Evolutionary conservation across 176 grass and related monocot species (phyloP), one percentile per base, ranked within the genome.

Genomic region (Oryza meyeriana): DNA sequence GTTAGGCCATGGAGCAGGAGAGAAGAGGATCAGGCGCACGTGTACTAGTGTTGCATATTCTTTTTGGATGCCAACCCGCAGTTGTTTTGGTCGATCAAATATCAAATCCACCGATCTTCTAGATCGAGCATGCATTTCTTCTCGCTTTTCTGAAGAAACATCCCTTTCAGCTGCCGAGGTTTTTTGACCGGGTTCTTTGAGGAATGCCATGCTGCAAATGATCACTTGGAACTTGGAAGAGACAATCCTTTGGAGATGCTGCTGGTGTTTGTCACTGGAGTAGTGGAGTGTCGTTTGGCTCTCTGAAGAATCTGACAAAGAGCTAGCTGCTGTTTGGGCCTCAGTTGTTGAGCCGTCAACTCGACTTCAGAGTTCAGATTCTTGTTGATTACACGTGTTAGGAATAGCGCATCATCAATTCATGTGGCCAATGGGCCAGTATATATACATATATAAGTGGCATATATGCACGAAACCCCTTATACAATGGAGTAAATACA

Each of bases 1-100:
- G 81, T 85, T 89, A 76, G 87, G 87, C 55, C 36, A 80, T 69
- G 76, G 28, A 87, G 76, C 80, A 84, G 33, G 76, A 24, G 25
- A 2, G 32, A 2, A 14, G 12, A 79, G 16, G 66, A 59, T 59
- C 22, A 39, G 69, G 48, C 45, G 70, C 76, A 89, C 87, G 70
- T 89, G 70, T 30, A 31, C 10, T 25, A 30, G 4, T 65, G 69
- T 63, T 75, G 81, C 29, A 39, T 64, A 12, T 47, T 48, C 29
- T 68, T 62, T 38, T 3, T 3, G n/a, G 2, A 52, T 52, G 64
- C n/a, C 31, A 75, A 27, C 39, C 69, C 59, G 47, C 39, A 10
- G 42, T 30, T 52, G 11, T 2, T 55, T 64, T 64, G 57, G 29
- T 34, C 26, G 20, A 55, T 66, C 24, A 27, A 44, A 12, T 64